These are phyloP conservation scores for Mikania micrantha DNA, from an alignment of 129 eudicot species.

Conservation along the genomic window DNA sequence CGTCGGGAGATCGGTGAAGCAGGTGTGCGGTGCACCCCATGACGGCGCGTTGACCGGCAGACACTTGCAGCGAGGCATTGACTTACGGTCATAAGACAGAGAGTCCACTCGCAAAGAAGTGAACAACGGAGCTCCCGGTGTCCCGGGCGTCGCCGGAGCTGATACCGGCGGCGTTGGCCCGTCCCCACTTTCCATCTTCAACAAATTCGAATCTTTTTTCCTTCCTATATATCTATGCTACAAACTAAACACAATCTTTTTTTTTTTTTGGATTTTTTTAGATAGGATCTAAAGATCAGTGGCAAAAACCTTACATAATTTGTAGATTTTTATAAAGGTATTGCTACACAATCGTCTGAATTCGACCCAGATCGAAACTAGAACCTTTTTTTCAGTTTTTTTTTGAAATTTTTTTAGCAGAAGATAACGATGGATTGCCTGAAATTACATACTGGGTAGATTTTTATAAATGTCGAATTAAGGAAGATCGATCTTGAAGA, in stretches of 20 bases:
- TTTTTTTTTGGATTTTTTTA: neutral
- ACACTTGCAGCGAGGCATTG: constrained; percentile 57
- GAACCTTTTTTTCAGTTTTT: neutral
- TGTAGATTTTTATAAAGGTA: constrained; percentile 30
- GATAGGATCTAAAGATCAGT: constrained; percentile 4
- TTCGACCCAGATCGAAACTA: constrained; percentile 20
- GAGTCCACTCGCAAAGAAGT: constrained; percentile 48
- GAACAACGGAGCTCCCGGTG: constrained; percentile 53
- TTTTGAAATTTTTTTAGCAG: neutral
- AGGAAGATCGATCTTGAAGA: constrained; percentile 17
- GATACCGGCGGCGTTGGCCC: constrained; percentile 37
- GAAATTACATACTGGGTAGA: constrained; percentile 30
- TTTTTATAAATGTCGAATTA: constrained; percentile 33
- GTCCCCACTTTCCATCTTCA: constrained; percentile 43
- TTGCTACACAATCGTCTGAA: constrained; percentile 28
- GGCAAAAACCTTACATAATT: constrained; percentile 28
- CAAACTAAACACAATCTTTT: neutral
- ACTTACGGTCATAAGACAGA: constrained; percentile 51
- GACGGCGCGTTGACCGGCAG: constrained; percentile 36
- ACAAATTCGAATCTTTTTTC: neutral
- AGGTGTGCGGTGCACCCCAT: constrained; percentile 25
- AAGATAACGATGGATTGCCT: neutral
- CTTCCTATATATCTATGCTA: neutral
- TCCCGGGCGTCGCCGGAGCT: constrained; percentile 63
- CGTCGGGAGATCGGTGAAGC: constrained; percentile 32